A percentile compares a stretch with the other conserved stretches of the same genome.
phyloP scores from a whole-genome alignment of 208 protist genomes.

The Wallacemonas sp. region DNA sequence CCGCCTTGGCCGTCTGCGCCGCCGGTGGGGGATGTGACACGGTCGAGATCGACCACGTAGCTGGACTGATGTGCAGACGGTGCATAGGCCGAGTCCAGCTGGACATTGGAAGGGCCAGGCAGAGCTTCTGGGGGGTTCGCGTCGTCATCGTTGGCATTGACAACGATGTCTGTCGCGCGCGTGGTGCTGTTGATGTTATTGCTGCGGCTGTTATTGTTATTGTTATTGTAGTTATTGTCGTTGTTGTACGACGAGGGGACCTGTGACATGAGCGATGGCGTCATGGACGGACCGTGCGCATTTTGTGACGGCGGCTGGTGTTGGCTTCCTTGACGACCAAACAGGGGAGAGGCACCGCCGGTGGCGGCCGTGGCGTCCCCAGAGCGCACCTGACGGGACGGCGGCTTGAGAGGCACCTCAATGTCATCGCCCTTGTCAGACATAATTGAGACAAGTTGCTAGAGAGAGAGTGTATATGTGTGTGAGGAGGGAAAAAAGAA shows the following conservation, averaged over 20 bases:
- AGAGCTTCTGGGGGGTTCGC: background rate
- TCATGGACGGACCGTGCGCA: background rate
- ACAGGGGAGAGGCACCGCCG: conserved; percentile 4
- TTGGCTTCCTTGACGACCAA: background rate
- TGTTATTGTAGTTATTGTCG: background rate
- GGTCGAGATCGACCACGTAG: conserved; percentile 5
- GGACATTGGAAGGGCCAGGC: background rate
- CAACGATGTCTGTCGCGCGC: background rate
- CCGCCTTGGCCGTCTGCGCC: background rate
- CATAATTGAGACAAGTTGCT: background rate
- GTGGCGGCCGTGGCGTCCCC: conserved; percentile 12
- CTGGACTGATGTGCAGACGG: background rate
- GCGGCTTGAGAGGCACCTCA: conserved; percentile 13
- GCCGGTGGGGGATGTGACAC: background rate
- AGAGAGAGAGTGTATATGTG: background rate
- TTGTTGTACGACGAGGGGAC: background rate
- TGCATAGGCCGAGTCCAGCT: background rate
- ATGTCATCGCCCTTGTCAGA: conserved; percentile 4
- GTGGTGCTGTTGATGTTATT: background rate
- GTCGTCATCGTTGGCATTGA: background rate
- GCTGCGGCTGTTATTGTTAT: background rate
- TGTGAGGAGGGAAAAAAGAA: background rate
- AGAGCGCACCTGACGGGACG: conserved; percentile 18
- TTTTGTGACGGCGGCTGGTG: background rate
- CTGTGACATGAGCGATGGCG: background rate